Percentiles rank a stretch among this genome's conserved stretches.
These are phyloP conservation scores for Colletotrichum echinochloae DNA, from an alignment of 2,329 filamentous ascomycete species.

Conservation along the genomic window DNA sequence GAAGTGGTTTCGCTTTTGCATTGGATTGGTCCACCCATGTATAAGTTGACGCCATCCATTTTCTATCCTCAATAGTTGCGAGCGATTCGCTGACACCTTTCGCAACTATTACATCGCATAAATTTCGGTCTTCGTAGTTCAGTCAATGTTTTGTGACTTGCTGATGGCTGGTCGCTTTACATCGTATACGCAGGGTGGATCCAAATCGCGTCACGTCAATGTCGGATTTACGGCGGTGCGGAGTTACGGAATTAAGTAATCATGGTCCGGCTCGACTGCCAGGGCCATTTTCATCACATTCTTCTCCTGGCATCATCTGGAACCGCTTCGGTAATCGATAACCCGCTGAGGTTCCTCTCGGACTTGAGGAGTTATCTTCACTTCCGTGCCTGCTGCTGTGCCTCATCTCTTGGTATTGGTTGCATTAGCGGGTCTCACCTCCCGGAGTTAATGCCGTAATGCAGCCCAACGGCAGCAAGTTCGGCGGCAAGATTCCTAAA, in stretches of 20 bases:
- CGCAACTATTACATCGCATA: background rate
- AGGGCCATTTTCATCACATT: constrained; percentile 1
- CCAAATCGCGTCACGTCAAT: background rate
- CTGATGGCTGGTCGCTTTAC: background rate
- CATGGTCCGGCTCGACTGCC: background rate
- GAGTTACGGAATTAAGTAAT: constrained; percentile 21
- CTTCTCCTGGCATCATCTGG: background rate
- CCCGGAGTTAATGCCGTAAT: constrained; percentile 22
- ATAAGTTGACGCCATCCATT: background rate
- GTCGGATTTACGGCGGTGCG: constrained; percentile 28
- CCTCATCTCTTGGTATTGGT: background rate
- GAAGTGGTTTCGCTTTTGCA: background rate
- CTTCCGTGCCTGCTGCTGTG: background rate
- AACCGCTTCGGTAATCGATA: background rate
- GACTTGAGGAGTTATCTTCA: constrained; percentile 28
- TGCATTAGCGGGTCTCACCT: background rate
- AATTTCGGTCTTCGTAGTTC: background rate
- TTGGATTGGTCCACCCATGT: background rate
- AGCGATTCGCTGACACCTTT: background rate
- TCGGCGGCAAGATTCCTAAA: constrained; percentile 41
- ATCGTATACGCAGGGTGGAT: background rate
- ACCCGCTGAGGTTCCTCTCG: constrained; percentile 3
- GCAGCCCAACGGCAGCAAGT: constrained; percentile 24
- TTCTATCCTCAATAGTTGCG: background rate
- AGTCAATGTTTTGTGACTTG: background rate